Evolutionary conservation across 768 basidiomycete genomes (phyloP).

Genomic region (Filobasidium wieringae): DNA sequence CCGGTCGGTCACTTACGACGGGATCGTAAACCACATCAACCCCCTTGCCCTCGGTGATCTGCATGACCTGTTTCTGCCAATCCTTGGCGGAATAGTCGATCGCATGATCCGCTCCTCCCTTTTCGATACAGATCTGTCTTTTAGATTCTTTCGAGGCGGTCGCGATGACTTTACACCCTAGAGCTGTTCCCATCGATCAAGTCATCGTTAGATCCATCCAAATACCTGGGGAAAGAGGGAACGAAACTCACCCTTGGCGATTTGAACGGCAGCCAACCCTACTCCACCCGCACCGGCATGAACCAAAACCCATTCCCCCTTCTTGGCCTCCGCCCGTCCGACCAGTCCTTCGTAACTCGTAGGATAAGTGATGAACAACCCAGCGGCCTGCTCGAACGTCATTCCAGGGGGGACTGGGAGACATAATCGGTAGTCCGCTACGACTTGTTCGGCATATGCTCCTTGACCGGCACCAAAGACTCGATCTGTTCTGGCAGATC

Average conservation of each 20-base stretch:
- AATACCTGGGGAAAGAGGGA: neutral
- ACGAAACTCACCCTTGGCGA: slow-evolving; percentile 64
- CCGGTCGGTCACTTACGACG: slow-evolving; percentile 25
- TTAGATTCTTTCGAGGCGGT: slow-evolving; percentile 57
- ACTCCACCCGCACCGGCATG: slow-evolving; percentile 95
- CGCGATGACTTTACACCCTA: slow-evolving; percentile 90
- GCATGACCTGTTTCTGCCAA: slow-evolving; percentile 79
- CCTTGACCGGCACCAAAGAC: slow-evolving; percentile 79
- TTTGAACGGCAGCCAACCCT: slow-evolving; percentile 78
- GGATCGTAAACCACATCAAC: slow-evolving; percentile 46
- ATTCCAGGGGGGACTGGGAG: slow-evolving; percentile 62
- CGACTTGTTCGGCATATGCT: slow-evolving; percentile 64
- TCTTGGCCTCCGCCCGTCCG: slow-evolving; percentile 64
- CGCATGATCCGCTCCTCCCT: slow-evolving; percentile 70
- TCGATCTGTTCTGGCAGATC: slow-evolving; percentile 44
- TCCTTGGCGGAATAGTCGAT: slow-evolving; percentile 63
- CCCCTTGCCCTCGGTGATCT: slow-evolving; percentile 70
- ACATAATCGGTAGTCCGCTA: slow-evolving; percentile 46
- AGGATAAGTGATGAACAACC: slow-evolving; percentile 47
- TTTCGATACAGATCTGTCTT: slow-evolving; percentile 59
- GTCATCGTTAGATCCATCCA: neutral
- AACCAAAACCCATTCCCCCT: slow-evolving; percentile 86
- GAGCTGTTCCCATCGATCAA: slow-evolving; percentile 42
- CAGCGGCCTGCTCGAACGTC: slow-evolving; percentile 76
- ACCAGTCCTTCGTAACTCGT: slow-evolving; percentile 88